phyloP scores from a whole-genome alignment of 768 basidiomycete species.

The Punctularia strigosozonata region DNA sequence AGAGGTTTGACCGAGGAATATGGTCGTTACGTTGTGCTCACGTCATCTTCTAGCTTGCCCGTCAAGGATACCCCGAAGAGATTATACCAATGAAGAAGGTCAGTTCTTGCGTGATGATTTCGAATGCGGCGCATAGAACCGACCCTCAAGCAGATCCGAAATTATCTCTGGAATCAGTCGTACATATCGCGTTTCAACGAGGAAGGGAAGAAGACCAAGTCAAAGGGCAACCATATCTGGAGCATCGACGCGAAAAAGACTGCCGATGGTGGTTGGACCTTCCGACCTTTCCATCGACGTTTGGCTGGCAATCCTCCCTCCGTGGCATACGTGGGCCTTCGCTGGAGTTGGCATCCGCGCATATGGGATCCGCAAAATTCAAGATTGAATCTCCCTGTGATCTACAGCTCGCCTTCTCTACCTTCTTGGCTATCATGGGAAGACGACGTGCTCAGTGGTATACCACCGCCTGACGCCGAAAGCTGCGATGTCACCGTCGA shows the following conservation, averaged over 20 bases:
- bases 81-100: constrained; percentile 97
- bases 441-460: constrained; percentile 70
- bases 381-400: constrained; percentile 65
- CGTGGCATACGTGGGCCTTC: constrained; percentile 70
- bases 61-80: constrained; percentile 83
- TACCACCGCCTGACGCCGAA: constrained; percentile 66
- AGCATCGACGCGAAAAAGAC: constrained; percentile 90
- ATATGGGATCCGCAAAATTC: constrained; percentile 96
- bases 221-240: constrained; percentile 99
- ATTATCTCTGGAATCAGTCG: constrained; percentile 92
- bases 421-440: constrained; percentile 89
- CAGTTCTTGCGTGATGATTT: constrained; percentile 11
- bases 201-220: constrained; percentile 98
- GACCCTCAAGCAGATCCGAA: constrained; percentile 49
- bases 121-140: constrained; percentile 4
- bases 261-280: constrained; percentile 69
- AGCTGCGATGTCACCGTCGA: constrained; percentile 64
- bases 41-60: constrained; percentile 44
- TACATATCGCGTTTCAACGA: constrained; percentile 97
- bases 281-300: constrained; percentile 80
- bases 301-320: constrained; percentile 75
- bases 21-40: constrained; percentile 8
- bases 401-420: constrained; percentile 68
- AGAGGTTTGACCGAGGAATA: constrained; percentile 36
- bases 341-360: constrained; percentile 85